phyloP scores from a whole-genome alignment of 371 early-diverging fungal genomes.

The Mortierella sp. region DNA sequence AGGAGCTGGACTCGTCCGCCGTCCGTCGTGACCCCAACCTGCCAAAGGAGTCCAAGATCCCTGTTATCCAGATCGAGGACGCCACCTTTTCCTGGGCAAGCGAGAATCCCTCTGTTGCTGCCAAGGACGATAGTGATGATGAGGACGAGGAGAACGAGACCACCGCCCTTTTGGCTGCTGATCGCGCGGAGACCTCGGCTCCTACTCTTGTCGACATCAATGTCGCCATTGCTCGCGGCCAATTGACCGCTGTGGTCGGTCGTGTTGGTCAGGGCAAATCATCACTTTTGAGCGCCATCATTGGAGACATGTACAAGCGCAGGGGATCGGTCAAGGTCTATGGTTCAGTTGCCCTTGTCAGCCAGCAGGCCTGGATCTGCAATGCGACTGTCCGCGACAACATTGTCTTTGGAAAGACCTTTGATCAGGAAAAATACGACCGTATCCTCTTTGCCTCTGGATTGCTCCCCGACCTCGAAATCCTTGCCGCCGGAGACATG shows the following conservation, averaged over 20 bases:
- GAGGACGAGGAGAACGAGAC: not conserved
- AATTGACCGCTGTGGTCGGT: conserved; percentile 60
- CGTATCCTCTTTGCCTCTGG: conserved; percentile 62
- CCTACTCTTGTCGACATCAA: conserved; percentile 38
- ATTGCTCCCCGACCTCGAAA: conserved; percentile 73
- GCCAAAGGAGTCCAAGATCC: conserved; percentile 16
- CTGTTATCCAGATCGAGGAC: conserved; percentile 20
- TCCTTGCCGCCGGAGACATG: conserved; percentile 70
- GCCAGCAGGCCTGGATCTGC: conserved; percentile 78
- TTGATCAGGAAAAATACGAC: conserved; percentile 63
- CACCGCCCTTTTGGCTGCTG: not conserved
- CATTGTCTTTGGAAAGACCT: conserved; percentile 72
- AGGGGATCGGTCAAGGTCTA: conserved; percentile 50
- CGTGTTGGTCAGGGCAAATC: conserved; percentile 66
- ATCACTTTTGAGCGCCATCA: conserved; percentile 60
- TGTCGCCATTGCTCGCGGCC: conserved; percentile 35
- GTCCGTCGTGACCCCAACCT: conserved; percentile 37
- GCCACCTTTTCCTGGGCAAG: conserved; percentile 41
- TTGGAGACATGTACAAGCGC: conserved; percentile 60
- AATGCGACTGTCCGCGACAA: conserved; percentile 76
- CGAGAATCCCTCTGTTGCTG: not conserved
- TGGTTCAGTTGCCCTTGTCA: conserved; percentile 63
- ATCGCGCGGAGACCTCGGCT: not conserved
- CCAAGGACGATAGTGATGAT: not conserved
- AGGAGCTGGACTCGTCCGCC: conserved; percentile 57